These are phyloP conservation scores for Ustilago trichophora DNA, from an alignment of 1,284 basidiomycete species.

Conservation along the genomic window DNA sequence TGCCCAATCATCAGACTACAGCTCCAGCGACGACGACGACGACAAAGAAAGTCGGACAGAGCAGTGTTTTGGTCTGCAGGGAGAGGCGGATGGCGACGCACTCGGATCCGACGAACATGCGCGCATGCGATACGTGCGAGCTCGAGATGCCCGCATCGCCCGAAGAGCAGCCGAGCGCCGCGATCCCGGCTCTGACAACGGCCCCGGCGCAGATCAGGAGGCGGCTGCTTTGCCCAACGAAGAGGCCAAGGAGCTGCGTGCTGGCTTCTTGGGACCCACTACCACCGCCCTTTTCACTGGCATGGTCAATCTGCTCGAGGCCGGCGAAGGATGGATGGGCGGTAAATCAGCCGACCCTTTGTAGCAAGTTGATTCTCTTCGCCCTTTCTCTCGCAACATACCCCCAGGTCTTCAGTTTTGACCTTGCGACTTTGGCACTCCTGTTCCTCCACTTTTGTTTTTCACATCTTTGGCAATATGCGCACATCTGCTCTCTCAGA, in stretches of 20 bases:
- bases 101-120: conserved; percentile 33
- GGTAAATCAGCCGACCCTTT: conserved; percentile 35
- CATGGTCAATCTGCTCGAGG: conserved; percentile 60
- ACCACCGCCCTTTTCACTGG: conserved; percentile 51
- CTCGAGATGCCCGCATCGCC: conserved; percentile 40
- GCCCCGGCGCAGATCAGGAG: conserved; percentile 8
- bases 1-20: conserved; percentile 26
- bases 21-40: conserved; percentile 31
- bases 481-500: too few species aligned
- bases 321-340: conserved; percentile 60
- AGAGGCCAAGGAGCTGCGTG: conserved; percentile 22
- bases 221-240: conserved; percentile 35
- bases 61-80: conserved; percentile 17
- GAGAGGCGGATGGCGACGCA: conserved; percentile 12
- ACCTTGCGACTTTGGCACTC: too few species aligned
- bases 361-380: background rate
- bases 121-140: conserved; percentile 34
- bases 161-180: conserved; percentile 29
- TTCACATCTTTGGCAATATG: too few species aligned
- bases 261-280: conserved; percentile 54
- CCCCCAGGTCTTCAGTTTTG: too few species aligned
- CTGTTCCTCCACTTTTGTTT: too few species aligned
- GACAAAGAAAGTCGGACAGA: conserved; percentile 19
- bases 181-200: conserved; percentile 17
- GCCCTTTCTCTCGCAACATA: too few species aligned